phyloP scores from a whole-genome alignment of 495 filamentous ascomycete genomes.

The Lindgomyces ingoldianus region DNA sequence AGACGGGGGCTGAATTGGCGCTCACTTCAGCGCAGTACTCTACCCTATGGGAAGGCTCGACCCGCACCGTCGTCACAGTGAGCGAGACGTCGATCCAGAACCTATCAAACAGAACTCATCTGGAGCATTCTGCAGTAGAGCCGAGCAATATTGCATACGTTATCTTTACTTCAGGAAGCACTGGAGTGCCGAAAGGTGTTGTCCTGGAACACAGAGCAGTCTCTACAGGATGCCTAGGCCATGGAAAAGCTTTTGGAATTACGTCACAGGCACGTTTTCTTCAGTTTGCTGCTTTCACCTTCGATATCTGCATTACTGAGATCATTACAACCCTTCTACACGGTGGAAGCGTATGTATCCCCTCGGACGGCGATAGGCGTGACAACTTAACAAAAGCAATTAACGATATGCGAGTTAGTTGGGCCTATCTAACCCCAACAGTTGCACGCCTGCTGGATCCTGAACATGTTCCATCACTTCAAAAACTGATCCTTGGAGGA shows the following conservation, averaged over 20 bases:
- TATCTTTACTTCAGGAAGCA: conserved; percentile 25
- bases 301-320: conserved; percentile 21
- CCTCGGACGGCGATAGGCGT: conserved; percentile 40
- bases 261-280: conserved; percentile 9
- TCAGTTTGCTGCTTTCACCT: conserved; percentile 24
- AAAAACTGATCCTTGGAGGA: conserved; percentile 9
- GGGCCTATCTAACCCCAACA: conserved; percentile 29
- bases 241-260: neutral
- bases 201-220: conserved; percentile 12
- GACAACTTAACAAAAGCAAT: conserved; percentile 28
- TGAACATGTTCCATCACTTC: conserved; percentile 6
- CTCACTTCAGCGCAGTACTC: no score
- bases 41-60: no score
- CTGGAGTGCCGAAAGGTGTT: conserved; percentile 22
- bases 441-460: conserved; percentile 18
- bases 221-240: conserved; percentile 3
- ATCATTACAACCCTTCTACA: conserved; percentile 19
- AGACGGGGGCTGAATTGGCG: no score
- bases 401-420: no score
- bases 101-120: no score
- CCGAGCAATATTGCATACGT: conserved; percentile 14
- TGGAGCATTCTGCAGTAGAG: no score
- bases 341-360: conserved; percentile 47
- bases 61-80: no score
- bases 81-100: no score